These are phyloP conservation scores for Amylostereum areolatum DNA, from an alignment of 1,284 basidiomycete genomes.

Conservation along the genomic window DNA sequence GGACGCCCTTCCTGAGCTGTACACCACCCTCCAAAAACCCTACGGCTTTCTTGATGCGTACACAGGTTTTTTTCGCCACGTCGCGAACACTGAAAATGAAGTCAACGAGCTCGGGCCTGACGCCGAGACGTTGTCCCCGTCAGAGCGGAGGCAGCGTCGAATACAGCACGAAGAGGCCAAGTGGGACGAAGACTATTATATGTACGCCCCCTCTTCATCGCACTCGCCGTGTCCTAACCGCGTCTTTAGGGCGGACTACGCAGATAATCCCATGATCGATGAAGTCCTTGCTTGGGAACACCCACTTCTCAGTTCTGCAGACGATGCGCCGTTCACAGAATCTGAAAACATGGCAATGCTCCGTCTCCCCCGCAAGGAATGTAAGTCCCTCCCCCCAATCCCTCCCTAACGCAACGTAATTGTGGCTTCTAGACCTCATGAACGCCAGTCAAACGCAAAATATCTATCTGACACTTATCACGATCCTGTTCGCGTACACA, in stretches of 20 bases:
- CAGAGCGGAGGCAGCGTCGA: constrained; percentile 43
- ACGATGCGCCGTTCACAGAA: constrained; percentile 53
- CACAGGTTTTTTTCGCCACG: constrained; percentile 67
- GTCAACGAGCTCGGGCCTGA: constrained; percentile 70
- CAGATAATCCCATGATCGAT: constrained; percentile 66
- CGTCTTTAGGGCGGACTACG: constrained; percentile 63
- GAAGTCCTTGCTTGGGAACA: constrained; percentile 61
- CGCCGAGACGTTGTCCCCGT: constrained; percentile 42
- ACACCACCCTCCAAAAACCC: constrained; percentile 35
- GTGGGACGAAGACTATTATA: constrained; percentile 78
- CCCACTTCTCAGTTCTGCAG: constrained; percentile 32
- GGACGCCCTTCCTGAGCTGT: constrained; percentile 30
- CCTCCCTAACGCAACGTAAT: constrained; percentile 1
- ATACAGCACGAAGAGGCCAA: constrained; percentile 60
- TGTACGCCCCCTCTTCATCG: constrained; percentile 37
- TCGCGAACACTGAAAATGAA: constrained; percentile 68
- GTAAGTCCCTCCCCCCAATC: constrained; percentile 34
- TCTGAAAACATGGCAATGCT: constrained; percentile 65
- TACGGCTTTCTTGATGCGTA: constrained; percentile 75
- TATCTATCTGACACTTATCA: constrained; percentile 62
- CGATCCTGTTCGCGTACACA: constrained; percentile 66
- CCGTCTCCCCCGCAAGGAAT: constrained; percentile 70
- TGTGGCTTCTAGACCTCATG: constrained; percentile 44
- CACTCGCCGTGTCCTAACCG: constrained; percentile 1
- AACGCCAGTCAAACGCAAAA: constrained; percentile 46